Evolutionary conservation across 2,329 filamentous ascomycete genomes (phyloP).

Genomic region (Gnomoniopsis sp.): DNA sequence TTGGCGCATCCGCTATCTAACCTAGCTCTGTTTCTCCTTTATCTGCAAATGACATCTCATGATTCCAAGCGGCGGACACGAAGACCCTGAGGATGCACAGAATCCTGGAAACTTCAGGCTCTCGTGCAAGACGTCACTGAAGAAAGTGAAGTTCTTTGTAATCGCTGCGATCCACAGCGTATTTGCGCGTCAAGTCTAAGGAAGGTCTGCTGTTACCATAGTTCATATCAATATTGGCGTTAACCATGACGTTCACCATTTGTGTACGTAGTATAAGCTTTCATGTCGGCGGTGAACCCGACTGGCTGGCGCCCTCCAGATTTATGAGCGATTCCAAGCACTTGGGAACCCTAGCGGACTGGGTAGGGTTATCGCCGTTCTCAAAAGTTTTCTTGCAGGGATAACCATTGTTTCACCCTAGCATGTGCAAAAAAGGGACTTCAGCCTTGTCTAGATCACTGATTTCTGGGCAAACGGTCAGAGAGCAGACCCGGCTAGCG

Average conservation of each 20-base stretch:
- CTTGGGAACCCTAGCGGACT: too few species aligned
- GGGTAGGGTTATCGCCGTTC: not conserved
- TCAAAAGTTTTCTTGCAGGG: not conserved
- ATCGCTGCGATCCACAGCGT: not conserved
- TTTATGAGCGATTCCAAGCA: too few species aligned
- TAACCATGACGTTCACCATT: not conserved
- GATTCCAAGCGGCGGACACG: too few species aligned
- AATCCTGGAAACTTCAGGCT: not conserved
- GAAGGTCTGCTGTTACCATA: not conserved
- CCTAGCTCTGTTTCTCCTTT: too few species aligned
- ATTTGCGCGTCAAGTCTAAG: not conserved
- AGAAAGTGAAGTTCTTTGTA: not conserved
- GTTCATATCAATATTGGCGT: not conserved
- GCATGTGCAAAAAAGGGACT: not conserved
- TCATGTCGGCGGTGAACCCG: not conserved
- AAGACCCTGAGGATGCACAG: too few species aligned
- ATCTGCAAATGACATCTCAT: too few species aligned
- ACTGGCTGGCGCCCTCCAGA: not conserved
- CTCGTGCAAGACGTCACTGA: not conserved
- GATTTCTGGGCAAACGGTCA: not conserved
- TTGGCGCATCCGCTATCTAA: too few species aligned
- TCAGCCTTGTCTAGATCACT: not conserved
- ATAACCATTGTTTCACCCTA: not conserved
- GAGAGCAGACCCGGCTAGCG: not conserved
- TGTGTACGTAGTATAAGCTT: not conserved